These are phyloP conservation scores for Dioszegia aurantiaca DNA, from an alignment of 768 basidiomycete species.

Conservation along the genomic window DNA sequence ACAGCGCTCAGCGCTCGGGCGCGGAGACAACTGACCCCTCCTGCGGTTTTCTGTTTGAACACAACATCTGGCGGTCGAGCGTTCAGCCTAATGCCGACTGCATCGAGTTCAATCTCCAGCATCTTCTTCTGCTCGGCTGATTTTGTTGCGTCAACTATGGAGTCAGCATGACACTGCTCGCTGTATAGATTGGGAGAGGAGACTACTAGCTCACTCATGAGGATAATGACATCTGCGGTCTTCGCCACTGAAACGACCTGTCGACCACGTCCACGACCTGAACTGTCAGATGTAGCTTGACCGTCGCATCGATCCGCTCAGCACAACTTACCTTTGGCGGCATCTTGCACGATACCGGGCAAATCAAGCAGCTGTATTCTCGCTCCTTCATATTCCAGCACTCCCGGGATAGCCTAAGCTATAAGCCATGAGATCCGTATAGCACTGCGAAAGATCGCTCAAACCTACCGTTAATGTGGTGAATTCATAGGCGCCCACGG, in stretches of 20 bases:
- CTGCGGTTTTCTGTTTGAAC: conserved; percentile 87
- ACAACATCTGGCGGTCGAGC: conserved; percentile 84
- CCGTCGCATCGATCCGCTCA: background rate
- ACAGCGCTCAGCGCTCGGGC: conserved; percentile 1
- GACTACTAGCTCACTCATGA: conserved; percentile 41
- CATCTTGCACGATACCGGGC: conserved; percentile 77
- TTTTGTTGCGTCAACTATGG: conserved; percentile 51
- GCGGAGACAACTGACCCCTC: conserved; percentile 65
- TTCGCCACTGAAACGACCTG: conserved; percentile 92
- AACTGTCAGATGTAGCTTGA: background rate
- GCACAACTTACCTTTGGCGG: conserved; percentile 45
- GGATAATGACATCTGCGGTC: conserved; percentile 85
- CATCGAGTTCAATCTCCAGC: conserved; percentile 89
- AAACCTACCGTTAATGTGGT: conserved; percentile 75
- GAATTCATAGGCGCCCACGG: conserved; percentile 90
- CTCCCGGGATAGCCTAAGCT: conserved; percentile 80
- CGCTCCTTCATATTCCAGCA: conserved; percentile 90
- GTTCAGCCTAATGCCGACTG: conserved; percentile 93
- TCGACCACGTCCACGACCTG: conserved; percentile 81
- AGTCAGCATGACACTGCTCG: background rate
- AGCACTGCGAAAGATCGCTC: no score
- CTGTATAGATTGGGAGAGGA: background rate
- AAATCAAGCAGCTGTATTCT: conserved; percentile 92
- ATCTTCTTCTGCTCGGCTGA: conserved; percentile 78
- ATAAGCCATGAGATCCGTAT: background rate